A percentile compares a stretch with the other conserved stretches of the same genome.
Conservation (phyloP, 805 yeast genomes). For the Ogataea zsoltii region DNA sequence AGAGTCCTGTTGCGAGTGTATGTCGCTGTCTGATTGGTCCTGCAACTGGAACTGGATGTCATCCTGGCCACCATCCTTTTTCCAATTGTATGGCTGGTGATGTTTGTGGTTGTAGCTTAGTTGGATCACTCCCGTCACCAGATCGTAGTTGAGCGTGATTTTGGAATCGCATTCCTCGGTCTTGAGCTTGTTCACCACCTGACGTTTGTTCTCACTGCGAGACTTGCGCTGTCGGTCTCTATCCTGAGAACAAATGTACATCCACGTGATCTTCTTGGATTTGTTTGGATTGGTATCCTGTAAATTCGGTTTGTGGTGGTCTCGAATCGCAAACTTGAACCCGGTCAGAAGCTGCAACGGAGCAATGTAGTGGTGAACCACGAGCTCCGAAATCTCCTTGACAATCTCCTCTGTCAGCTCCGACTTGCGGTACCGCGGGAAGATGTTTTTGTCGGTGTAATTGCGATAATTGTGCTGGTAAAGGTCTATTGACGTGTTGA, state of each 20-base stretch:
- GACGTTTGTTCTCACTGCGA: slow-evolving; percentile 40
- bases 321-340: slow-evolving; percentile 44
- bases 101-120: slow-evolving; percentile 41
- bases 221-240: slow-evolving; percentile 43
- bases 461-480: slow-evolving; percentile 38
- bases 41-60: slow-evolving; percentile 20
- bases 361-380: slow-evolving; percentile 38
- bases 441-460: slow-evolving; percentile 30
- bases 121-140: slow-evolving; percentile 38
- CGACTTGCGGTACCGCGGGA: slow-evolving; percentile 36
- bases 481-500: slow-evolving; percentile 38
- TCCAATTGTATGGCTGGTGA: slow-evolving; percentile 41
- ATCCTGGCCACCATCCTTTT: slow-evolving; percentile 22
- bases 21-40: slow-evolving; percentile 10
- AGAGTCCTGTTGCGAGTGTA: slow-evolving; percentile 2
- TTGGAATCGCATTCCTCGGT: slow-evolving; percentile 43
- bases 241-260: slow-evolving; percentile 48
- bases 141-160: slow-evolving; percentile 39
- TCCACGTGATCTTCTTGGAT: slow-evolving; percentile 43
- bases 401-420: slow-evolving; percentile 36
- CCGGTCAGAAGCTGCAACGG: slow-evolving; percentile 44
- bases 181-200: slow-evolving; percentile 40
- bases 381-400: slow-evolving; percentile 35
- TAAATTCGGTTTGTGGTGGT: slow-evolving; percentile 41
- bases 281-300: slow-evolving; percentile 37